Evolutionary conservation across 495 filamentous ascomycete species (phyloP), one percentile per base, ranked within the genome.

Genomic region (Xylaria bambusicola): DNA sequence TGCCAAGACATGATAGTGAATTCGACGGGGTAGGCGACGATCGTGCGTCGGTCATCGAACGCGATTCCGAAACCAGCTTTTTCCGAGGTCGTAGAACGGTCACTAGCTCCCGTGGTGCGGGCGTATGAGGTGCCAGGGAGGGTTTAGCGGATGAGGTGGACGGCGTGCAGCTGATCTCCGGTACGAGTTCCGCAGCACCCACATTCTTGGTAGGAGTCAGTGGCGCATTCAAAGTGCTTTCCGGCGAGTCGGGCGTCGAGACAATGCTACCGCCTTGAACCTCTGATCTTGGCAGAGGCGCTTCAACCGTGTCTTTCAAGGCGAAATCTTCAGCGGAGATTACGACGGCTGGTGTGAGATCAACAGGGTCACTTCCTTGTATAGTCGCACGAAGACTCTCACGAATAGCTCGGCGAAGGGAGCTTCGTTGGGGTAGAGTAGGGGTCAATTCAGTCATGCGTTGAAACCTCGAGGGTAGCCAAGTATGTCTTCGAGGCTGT

Each of bases 331-430:
- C 21, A 17, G 21, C 2, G 7, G 10, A 48, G 20, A 6, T 17
- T 48, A 20, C 18, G 3, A 6, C 18, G 6, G 5, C 15, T 26
- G 23, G n/a, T 29, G 45, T 21, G 4, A 13, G 10, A 6, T 18
- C 18, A 18, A 44, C 18, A 44, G 3, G 10, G 2, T 5, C 4
- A 21, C 7, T 26, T 21, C 45, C 5, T 29, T 29, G 21, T 48
- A 44, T 18, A 13, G 23, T 13, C 45, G 21, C 21, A 27, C 20
- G 21, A 2, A 5, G 23, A 20, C 45, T 48, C 23, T 48, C 45
- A 15, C 45, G 45, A 48, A 48, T 29, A 48, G 45, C 45, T 2
- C 21, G 45, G 6, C 45, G 45, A 48, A 48, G 45, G 10, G 45
- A 48, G 18, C 23, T 48, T 7, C 45, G 45, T 17, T 48, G 45